Evolutionary conservation across 306 rosid genomes (phyloP).

Genomic region (Rosa lucieae): DNA sequence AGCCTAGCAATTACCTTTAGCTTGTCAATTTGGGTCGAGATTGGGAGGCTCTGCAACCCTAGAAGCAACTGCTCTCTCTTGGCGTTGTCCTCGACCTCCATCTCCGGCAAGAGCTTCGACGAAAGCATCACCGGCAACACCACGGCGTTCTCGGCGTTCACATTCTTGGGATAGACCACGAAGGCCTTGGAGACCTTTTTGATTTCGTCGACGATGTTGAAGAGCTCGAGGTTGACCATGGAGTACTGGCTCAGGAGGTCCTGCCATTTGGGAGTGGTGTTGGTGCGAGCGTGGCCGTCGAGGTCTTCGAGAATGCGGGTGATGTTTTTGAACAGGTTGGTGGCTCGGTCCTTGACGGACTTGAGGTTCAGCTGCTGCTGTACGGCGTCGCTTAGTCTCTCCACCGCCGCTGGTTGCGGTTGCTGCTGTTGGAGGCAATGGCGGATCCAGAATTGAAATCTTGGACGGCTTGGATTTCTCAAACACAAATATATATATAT

Average conservation of each 20-base stretch:
- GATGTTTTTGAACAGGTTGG: slow-evolving; percentile 77
- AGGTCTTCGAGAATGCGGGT: slow-evolving; percentile 83
- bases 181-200: slow-evolving; percentile 89
- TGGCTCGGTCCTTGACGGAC: slow-evolving; percentile 73
- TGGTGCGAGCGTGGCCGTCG: slow-evolving; percentile 70
- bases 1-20: slow-evolving; percentile 45
- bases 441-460: too few relatives aligned
- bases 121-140: slow-evolving; percentile 89
- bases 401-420: slow-evolving; percentile 28
- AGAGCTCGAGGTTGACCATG: slow-evolving; percentile 91
- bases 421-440: slow-evolving; percentile 6
- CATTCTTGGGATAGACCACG: slow-evolving; percentile 78
- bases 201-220: slow-evolving; percentile 89
- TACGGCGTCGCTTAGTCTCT: slow-evolving; percentile 75
- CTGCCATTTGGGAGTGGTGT: slow-evolving; percentile 88
- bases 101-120: slow-evolving; percentile 85
- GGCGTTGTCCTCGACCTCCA: slow-evolving; percentile 74
- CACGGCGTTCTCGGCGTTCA: slow-evolving; percentile 75
- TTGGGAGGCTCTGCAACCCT: slow-evolving; percentile 82
- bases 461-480: too few relatives aligned
- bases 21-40: slow-evolving; percentile 70
- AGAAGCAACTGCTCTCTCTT: slow-evolving; percentile 79
- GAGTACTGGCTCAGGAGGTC: slow-evolving; percentile 87
- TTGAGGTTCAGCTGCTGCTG: slow-evolving; percentile 83
- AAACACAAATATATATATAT: too few relatives aligned